Evolutionary conservation across 2,329 filamentous ascomycete genomes (phyloP), one percentile per base, ranked within the genome.

Genomic region (Shiraia bambusicola): DNA sequence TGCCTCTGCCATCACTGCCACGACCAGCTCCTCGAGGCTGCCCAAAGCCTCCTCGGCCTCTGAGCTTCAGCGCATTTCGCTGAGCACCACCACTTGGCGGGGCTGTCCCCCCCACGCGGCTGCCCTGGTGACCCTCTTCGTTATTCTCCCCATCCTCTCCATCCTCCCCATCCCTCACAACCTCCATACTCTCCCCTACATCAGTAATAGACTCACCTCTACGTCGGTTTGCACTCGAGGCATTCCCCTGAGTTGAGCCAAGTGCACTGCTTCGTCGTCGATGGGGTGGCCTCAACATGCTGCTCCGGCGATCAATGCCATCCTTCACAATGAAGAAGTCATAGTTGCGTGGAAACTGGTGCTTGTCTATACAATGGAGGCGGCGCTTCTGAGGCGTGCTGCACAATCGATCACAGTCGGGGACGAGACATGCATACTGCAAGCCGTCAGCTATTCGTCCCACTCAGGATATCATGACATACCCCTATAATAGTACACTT

Each of bases 291-390:
- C 69, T 75, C 10, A 97, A 74, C 70, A 98, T 82, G 13, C 89
- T 95, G 30, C 77, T 83, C 37, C 88, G 81, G 34, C 85, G 85
- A 60, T 96, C 92, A 47, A 96, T 87, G n/a, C 93, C 93, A 48
- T 88, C 83, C 52, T 90, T 88, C 2, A 94, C 86, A 37, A 97
- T 81, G 35, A 83, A 61, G 45, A 69, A 69, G 43, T 67, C 63
- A 45, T 67, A 69, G 34, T 63, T 57, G 17, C 81, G 83, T 9
- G 91, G 92, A 63, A 93, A 98, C 71, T 85, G 79, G 69, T 98
- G 93, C 72, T 95, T 96, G 74, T 95, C 91, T 54, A 95, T 88
- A 52, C 95, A 76, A 73, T 98, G 39, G 65, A 88, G 81, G 25
- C 88, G 80, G 31, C 93, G 81, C 69, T 95, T 97, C 59, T 88